phyloP scores from a whole-genome alignment of 2,329 filamentous ascomycete genomes.

The Blumeriella jaapii region DNA sequence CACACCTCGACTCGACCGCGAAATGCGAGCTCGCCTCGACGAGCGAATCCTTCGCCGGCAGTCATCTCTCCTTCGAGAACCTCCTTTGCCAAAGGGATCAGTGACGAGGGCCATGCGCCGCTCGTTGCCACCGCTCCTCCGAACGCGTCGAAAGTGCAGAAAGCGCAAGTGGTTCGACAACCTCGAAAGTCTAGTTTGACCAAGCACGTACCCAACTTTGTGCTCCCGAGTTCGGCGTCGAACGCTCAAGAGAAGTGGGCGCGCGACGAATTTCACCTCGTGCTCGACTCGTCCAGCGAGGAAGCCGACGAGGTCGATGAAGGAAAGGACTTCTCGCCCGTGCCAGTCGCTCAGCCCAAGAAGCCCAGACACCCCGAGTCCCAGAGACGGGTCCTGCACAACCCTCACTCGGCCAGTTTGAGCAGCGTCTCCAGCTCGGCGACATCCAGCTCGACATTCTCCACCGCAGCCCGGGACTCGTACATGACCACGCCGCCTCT shows the following conservation, averaged over 20 bases:
- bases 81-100: slow-evolving; percentile 15
- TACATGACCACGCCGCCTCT: slow-evolving; percentile 14
- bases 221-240: too few relatives aligned
- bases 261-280: too few relatives aligned
- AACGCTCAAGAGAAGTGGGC: too few relatives aligned
- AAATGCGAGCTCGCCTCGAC: slow-evolving; percentile 21
- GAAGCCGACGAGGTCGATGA: slow-evolving; percentile 1
- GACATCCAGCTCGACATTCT: slow-evolving; percentile 13
- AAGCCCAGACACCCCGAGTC: slow-evolving; percentile 17
- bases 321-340: slow-evolving; percentile 2
- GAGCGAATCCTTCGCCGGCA: slow-evolving; percentile 46
- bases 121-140: slow-evolving; percentile 9
- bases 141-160: not conserved
- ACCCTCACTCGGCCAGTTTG: too few relatives aligned
- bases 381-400: too few relatives aligned
- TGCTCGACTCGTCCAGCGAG: slow-evolving; percentile 16
- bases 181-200: too few relatives aligned
- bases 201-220: too few relatives aligned
- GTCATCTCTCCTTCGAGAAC: slow-evolving; percentile 35
- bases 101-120: slow-evolving; percentile 17
- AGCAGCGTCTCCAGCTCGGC: slow-evolving; percentile 14
- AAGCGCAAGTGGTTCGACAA: not conserved
- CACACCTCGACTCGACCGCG: slow-evolving; percentile 5
- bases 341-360: slow-evolving; percentile 7
- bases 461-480: slow-evolving; percentile 14